These are phyloP conservation scores for Thielaviopsis populi DNA, from an alignment of 2,329 filamentous ascomycete species.

Conservation along the genomic window DNA sequence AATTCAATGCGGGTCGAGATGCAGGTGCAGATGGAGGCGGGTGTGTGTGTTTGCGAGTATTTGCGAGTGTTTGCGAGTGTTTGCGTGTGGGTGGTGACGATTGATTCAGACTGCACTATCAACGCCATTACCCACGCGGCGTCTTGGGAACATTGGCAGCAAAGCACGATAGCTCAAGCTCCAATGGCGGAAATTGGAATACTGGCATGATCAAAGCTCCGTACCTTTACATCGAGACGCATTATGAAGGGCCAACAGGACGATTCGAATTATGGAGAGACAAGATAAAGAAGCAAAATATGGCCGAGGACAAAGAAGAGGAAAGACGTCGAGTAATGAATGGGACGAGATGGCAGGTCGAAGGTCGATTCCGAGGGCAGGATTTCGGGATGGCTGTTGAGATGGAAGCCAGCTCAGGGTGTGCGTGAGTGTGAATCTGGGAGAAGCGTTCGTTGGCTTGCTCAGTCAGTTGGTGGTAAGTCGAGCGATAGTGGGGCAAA, in stretches of 20 bases:
- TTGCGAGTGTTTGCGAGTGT: no score
- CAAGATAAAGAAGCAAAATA: background rate
- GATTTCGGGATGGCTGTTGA: background rate
- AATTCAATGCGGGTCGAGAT: background rate
- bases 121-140: background rate
- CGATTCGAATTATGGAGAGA: background rate
- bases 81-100: background rate
- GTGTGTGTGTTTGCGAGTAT: no score
- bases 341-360: background rate
- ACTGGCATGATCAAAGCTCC: background rate
- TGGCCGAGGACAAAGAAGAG: background rate
- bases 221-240: conserved; percentile 19
- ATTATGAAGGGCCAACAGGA: conserved; percentile 14
- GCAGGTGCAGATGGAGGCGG: background rate
- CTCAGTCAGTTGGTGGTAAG: background rate
- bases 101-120: background rate
- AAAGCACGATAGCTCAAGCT: background rate
- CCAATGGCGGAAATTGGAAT: background rate
- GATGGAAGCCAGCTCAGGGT: background rate
- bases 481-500: conserved; percentile 5
- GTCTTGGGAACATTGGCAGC: background rate
- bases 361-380: background rate
- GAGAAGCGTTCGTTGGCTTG: background rate
- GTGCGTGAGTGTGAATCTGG: background rate
- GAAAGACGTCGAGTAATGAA: background rate